Conservation (phyloP, 2,329 filamentous ascomycete species). For the Fusarium albidum region DNA sequence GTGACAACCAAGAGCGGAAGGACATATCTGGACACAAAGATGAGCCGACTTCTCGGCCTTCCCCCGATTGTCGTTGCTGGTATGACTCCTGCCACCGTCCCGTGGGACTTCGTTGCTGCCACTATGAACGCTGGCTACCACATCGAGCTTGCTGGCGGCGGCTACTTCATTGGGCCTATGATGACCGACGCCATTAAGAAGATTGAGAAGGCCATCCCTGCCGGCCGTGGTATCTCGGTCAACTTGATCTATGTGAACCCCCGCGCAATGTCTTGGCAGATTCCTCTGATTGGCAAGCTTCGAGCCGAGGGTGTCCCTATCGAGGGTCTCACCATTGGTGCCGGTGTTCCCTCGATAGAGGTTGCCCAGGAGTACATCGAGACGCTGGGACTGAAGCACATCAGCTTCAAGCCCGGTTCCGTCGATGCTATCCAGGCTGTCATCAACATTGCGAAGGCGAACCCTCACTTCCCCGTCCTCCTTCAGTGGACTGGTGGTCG, state of each 20-base stretch:
- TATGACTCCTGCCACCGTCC: conserved; percentile 91
- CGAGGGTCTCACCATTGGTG: conserved; percentile 90
- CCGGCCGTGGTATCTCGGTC: conserved; percentile 86
- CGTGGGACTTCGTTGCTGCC: conserved; percentile 90
- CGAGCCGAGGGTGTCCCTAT: conserved; percentile 88
- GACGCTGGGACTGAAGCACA: conserved; percentile 91
- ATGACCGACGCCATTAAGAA: conserved; percentile 86
- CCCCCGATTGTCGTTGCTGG: conserved; percentile 91
- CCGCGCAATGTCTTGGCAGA: conserved; percentile 90
- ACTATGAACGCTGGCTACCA: conserved; percentile 97
- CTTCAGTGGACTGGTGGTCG: conserved; percentile 95
- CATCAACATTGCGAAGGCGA: conserved; percentile 93
- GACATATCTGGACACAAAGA: conserved; percentile 96
- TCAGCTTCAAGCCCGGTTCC: conserved; percentile 93
- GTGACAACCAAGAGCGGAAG: conserved; percentile 88
- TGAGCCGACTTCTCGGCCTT: conserved; percentile 85
- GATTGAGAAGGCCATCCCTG: conserved; percentile 84
- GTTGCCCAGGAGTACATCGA: conserved; percentile 94
- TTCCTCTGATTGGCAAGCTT: conserved; percentile 81
- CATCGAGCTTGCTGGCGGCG: conserved; percentile 88
- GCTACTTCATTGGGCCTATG: conserved; percentile 82
- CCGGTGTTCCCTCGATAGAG: conserved; percentile 92
- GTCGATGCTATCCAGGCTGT: conserved; percentile 87
- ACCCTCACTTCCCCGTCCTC: conserved; percentile 90
- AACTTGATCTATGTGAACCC: conserved; percentile 94